Evolutionary conservation across 2,329 filamentous ascomycete genomes (phyloP).

Genomic region (Ophiocordyceps unilateralis): DNA sequence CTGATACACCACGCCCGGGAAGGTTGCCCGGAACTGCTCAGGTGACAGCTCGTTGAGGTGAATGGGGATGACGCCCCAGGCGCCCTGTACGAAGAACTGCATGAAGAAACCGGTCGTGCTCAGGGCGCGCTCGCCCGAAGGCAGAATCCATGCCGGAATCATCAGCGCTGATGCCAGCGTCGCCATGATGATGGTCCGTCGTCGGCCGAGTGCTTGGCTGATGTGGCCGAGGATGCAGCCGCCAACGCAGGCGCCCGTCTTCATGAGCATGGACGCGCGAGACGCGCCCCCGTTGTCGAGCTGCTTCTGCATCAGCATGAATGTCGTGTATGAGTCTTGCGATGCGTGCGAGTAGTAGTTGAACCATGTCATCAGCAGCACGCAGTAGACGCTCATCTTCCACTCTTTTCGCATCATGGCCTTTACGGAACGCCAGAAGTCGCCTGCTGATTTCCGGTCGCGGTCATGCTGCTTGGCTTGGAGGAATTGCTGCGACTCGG

Average conservation of each 20-base stretch:
- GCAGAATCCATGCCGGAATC: conserved; percentile 56
- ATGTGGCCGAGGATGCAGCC: conserved; percentile 57
- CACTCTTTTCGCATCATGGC: conserved; percentile 53
- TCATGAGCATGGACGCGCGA: conserved; percentile 68
- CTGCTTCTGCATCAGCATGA: conserved; percentile 58
- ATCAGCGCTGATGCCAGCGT: conserved; percentile 41
- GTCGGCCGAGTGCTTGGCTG: conserved; percentile 59
- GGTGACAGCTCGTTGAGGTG: conserved; percentile 61
- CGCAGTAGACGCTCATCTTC: conserved; percentile 62
- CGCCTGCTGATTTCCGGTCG: conserved; percentile 33
- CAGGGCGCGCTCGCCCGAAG: conserved; percentile 38
- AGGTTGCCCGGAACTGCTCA: conserved; percentile 50
- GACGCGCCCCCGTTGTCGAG: conserved; percentile 45
- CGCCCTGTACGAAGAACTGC: conserved; percentile 50
- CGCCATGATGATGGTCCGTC: conserved; percentile 46
- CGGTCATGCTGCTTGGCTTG: conserved; percentile 50
- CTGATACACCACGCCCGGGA: conserved; percentile 58
- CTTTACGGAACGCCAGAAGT: conserved; percentile 54
- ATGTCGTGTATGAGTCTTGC: conserved; percentile 69
- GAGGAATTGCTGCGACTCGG: conserved; percentile 59
- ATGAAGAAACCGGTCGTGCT: conserved; percentile 51
- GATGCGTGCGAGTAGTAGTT: conserved; percentile 63
- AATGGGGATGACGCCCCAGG: conserved; percentile 53
- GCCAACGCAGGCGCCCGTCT: conserved; percentile 58
- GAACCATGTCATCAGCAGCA: conserved; percentile 64